phyloP scores from a whole-genome alignment of 2,329 filamentous ascomycete species.

The Colletotrichum lini region DNA sequence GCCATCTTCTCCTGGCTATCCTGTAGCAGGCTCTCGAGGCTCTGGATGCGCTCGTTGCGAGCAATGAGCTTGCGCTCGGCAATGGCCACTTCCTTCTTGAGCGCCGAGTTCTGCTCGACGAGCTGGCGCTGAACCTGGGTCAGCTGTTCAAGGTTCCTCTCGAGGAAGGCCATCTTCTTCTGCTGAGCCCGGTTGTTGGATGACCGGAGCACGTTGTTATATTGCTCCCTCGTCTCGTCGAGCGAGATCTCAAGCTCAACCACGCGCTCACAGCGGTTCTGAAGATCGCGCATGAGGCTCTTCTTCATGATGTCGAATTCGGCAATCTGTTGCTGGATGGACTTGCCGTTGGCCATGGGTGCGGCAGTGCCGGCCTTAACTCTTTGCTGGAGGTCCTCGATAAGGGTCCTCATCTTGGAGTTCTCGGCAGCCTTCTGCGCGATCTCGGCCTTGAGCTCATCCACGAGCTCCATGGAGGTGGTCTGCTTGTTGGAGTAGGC shows the following conservation, averaged over 20 bases:
- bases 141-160: constrained; percentile 97
- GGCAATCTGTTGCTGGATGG: constrained; percentile 95
- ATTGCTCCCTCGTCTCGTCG: constrained; percentile 97
- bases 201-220: constrained; percentile 96
- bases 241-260: constrained; percentile 98
- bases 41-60: constrained; percentile 96
- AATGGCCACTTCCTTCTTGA: constrained; percentile 99
- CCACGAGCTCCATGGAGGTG: constrained; percentile 79
- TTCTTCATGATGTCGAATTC: constrained; percentile 99
- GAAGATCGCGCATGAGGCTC: constrained; percentile 97
- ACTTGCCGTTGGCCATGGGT: constrained; percentile 86
- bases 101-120: constrained; percentile 94
- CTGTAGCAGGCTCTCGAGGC: constrained; percentile 90
- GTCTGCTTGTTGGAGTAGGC: constrained; percentile 83
- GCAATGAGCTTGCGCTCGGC: constrained; percentile 97
- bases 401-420: constrained; percentile 81
- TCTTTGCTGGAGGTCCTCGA: constrained; percentile 84
- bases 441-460: constrained; percentile 84
- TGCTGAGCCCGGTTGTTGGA: constrained; percentile 99
- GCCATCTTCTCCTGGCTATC: constrained; percentile 99
- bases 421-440: constrained; percentile 86
- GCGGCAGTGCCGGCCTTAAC: constrained; percentile 73
- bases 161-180: constrained; percentile 99
- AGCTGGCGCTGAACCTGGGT: constrained; percentile 98
- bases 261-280: constrained; percentile 97